Evolutionary conservation across 768 basidiomycete species (phyloP).

Genomic region (Xanthoconium purpureum): DNA sequence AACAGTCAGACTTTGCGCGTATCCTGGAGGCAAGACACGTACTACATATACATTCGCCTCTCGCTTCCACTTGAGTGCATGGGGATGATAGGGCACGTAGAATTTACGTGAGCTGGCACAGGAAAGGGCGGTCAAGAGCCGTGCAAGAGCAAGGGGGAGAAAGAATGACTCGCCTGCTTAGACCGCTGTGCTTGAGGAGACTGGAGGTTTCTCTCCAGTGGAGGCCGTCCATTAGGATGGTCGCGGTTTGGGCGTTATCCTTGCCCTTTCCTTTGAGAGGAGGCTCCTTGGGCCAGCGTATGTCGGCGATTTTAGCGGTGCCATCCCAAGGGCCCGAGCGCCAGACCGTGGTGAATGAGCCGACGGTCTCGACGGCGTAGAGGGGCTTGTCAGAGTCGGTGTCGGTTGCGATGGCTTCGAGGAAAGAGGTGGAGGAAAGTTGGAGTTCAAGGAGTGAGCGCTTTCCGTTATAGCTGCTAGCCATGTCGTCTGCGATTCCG

Average conservation of each 20-base stretch:
- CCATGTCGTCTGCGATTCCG: slow-evolving; percentile 32
- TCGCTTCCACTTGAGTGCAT: slow-evolving; percentile 69
- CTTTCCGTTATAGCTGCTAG: slow-evolving; percentile 13
- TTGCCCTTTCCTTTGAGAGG: slow-evolving; percentile 52
- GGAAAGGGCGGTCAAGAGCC: slow-evolving; percentile 2
- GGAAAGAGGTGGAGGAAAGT: slow-evolving; percentile 64
- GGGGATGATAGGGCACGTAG: slow-evolving; percentile 59
- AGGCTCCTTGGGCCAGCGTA: slow-evolving; percentile 61
- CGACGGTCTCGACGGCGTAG: slow-evolving; percentile 62
- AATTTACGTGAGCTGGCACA: slow-evolving; percentile 55
- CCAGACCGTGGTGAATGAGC: slow-evolving; percentile 54
- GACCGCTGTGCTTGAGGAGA: slow-evolving; percentile 52
- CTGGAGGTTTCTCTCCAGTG: slow-evolving; percentile 57
- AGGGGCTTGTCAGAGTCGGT: slow-evolving; percentile 46
- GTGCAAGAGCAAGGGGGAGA: neutral
- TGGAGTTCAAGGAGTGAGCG: slow-evolving; percentile 52
- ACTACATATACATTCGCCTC: slow-evolving; percentile 44
- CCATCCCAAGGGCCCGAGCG: slow-evolving; percentile 54
- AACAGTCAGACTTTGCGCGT: slow-evolving; percentile 1
- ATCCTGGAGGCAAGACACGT: slow-evolving; percentile 19
- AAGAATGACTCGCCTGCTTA: slow-evolving; percentile 45
- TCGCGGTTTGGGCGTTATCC: slow-evolving; percentile 46
- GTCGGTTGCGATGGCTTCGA: slow-evolving; percentile 62
- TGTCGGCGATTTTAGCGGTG: slow-evolving; percentile 52
- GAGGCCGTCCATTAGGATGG: slow-evolving; percentile 56